Conservation (phyloP, 140 eudicot genomes). For the Flaveria floridana region DNA sequence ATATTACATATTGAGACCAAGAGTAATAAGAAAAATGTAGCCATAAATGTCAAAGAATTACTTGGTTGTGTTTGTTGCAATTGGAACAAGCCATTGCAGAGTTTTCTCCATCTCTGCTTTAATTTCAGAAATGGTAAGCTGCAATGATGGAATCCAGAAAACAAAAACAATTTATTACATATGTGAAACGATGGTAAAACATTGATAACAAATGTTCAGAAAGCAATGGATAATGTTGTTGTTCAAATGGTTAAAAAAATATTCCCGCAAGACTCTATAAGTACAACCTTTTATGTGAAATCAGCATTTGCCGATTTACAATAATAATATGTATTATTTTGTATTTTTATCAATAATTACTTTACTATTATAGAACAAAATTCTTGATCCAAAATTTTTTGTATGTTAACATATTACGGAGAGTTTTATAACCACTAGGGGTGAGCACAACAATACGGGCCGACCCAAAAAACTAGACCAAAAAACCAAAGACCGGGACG, state of each 20-base stretch:
- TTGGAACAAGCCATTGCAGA: slow-evolving; percentile 90
- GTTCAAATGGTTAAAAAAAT: background rate
- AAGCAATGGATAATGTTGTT: background rate
- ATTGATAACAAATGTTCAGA: background rate
- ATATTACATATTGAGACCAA: background rate
- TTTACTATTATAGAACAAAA: background rate
- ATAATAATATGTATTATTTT: background rate
- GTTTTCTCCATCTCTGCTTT: slow-evolving; percentile 98
- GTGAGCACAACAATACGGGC: too few species aligned
- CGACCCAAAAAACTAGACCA: too few species aligned
- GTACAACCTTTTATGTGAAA: slow-evolving; percentile 8
- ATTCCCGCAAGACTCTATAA: background rate
- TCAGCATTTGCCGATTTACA: background rate
- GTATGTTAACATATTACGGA: background rate
- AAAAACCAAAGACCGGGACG: too few species aligned
- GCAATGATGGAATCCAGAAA: slow-evolving; percentile 34
- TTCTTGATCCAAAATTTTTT: background rate
- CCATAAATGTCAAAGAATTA: slow-evolving; percentile 33
- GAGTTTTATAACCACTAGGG: background rate
- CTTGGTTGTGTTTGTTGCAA: slow-evolving; percentile 98
- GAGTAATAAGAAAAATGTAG: background rate
- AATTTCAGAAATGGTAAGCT: slow-evolving; percentile 76
- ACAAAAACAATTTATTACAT: slow-evolving; percentile 2
- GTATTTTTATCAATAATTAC: background rate
- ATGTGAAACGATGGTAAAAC: background rate